Evolutionary conservation across 768 basidiomycete species (phyloP).

Genomic region (Ephemerocybe angulata): DNA sequence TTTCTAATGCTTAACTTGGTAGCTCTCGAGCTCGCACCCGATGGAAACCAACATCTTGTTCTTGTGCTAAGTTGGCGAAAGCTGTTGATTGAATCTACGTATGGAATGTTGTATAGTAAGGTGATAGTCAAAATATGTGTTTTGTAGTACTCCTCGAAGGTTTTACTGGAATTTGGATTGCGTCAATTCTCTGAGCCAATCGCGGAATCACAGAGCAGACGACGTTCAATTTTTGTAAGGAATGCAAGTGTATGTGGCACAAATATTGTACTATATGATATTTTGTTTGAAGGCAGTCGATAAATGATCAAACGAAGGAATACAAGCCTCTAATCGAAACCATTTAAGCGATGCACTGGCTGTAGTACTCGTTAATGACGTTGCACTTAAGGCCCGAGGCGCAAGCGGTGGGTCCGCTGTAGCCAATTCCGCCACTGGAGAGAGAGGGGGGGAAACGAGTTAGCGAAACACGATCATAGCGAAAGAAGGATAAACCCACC

Average conservation of each 20-base stretch:
- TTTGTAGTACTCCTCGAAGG: no score
- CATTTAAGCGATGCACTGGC: constrained; percentile 27
- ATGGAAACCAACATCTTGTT: constrained; percentile 33
- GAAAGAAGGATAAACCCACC: constrained; percentile 20
- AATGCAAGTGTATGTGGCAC: no score
- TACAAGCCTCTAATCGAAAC: not conserved
- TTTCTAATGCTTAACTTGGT: constrained; percentile 4
- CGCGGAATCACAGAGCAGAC: no score
- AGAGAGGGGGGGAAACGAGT: not conserved
- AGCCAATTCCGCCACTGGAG: constrained; percentile 27
- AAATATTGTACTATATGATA: not conserved
- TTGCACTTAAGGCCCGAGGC: constrained; percentile 25
- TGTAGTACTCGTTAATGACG: constrained; percentile 27
- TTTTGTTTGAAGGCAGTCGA: not conserved
- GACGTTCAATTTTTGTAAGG: no score
- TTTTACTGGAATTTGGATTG: no score
- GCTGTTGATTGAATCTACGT: no score
- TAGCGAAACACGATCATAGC: not conserved
- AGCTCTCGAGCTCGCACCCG: constrained; percentile 38
- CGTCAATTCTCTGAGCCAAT: no score
- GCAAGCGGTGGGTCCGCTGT: constrained; percentile 29
- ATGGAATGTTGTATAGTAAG: no score
- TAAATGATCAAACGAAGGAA: not conserved
- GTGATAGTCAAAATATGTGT: no score
- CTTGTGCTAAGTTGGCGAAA: constrained; percentile 26